phyloP scores from a whole-genome alignment of 352 stramenopile species.

The Globisporangium echinulatum region DNA sequence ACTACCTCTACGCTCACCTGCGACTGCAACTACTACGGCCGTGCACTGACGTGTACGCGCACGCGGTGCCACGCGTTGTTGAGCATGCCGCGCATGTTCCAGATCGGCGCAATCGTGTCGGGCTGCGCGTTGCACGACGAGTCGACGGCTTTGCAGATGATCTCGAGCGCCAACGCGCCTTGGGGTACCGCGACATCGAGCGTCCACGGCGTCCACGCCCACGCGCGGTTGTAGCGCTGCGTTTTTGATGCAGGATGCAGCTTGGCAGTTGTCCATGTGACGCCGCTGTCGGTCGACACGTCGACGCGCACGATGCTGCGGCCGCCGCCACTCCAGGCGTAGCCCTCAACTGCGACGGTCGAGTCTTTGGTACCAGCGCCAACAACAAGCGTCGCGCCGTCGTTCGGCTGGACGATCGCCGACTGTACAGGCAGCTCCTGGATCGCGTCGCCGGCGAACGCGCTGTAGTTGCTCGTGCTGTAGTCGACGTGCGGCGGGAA shows the following conservation, averaged over 20 bases:
- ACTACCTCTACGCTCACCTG: too few relatives aligned
- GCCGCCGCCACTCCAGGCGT: conserved; percentile 92
- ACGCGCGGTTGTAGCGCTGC: conserved; percentile 88
- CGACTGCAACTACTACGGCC: too few relatives aligned
- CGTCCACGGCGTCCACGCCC: conserved; percentile 96
- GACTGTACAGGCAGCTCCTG: conserved; percentile 90
- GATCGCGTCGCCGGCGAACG: conserved; percentile 82
- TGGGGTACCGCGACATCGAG: conserved; percentile 84
- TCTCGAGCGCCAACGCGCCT: conserved; percentile 70
- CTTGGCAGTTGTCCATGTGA: conserved; percentile 89
- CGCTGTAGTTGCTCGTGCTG: conserved; percentile 72
- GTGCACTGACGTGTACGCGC: conserved; percentile 31
- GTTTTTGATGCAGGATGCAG: conserved; percentile 71
- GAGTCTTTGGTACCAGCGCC: conserved; percentile 35
- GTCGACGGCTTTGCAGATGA: conserved; percentile 94
- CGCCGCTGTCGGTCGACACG: conserved; percentile 91
- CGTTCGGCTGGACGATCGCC: conserved; percentile 85
- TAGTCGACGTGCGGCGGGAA: conserved; percentile 86
- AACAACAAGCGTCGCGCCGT: conserved; percentile 32
- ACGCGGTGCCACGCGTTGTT: conserved; percentile 96
- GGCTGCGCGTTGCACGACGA: conserved; percentile 95
- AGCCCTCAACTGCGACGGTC: conserved; percentile 83
- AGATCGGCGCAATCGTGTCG: conserved; percentile 92
- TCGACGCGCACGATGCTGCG: conserved; percentile 95
- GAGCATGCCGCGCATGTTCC: conserved; percentile 96